A percentile compares a stretch with the other conserved stretches of the same genome.
These are phyloP conservation scores for Cinnamomum micranthum DNA, from an alignment of 164 flowering plant genomes.

Conservation along the genomic window DNA sequence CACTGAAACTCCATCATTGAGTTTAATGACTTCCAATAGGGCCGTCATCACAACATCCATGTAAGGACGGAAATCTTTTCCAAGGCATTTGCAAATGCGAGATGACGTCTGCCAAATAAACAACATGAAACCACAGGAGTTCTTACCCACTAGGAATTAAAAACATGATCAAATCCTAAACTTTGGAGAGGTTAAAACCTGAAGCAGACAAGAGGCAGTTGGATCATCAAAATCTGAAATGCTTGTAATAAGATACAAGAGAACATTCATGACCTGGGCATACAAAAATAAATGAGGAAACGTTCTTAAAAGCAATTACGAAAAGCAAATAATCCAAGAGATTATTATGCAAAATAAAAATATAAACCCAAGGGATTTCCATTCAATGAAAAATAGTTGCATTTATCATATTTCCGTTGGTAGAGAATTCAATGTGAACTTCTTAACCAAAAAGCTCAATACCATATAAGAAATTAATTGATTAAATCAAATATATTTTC, in stretches of 20 bases:
- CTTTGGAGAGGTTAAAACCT: constrained; percentile 10
- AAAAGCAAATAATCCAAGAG: too few relatives aligned
- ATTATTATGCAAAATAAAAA: too few relatives aligned
- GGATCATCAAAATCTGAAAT: constrained; percentile 35
- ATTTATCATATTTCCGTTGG: neutral
- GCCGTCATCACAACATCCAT: constrained; percentile 38
- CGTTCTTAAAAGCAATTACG: neutral
- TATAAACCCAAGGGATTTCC: too few relatives aligned
- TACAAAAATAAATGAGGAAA: neutral
- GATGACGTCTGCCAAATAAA: constrained; percentile 31
- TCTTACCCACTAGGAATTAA: neutral
- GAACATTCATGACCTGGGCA: constrained; percentile 28
- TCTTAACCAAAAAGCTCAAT: too few relatives aligned
- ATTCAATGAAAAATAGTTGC: neutral
- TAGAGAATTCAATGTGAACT: neutral
- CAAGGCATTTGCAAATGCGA: constrained; percentile 41
- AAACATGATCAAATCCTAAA: neutral
- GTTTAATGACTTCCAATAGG: constrained; percentile 33
- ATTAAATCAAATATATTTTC: too few relatives aligned
- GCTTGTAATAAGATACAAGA: constrained; percentile 23
- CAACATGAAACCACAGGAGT: neutral
- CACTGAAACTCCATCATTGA: constrained; percentile 36
- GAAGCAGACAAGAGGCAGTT: constrained; percentile 25
- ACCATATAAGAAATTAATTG: too few relatives aligned
- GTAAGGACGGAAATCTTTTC: constrained; percentile 40